Evolutionary conservation across 179 eudicot species (phyloP), one percentile per base, ranked within the genome.

Genomic region (Silene coronaria): DNA sequence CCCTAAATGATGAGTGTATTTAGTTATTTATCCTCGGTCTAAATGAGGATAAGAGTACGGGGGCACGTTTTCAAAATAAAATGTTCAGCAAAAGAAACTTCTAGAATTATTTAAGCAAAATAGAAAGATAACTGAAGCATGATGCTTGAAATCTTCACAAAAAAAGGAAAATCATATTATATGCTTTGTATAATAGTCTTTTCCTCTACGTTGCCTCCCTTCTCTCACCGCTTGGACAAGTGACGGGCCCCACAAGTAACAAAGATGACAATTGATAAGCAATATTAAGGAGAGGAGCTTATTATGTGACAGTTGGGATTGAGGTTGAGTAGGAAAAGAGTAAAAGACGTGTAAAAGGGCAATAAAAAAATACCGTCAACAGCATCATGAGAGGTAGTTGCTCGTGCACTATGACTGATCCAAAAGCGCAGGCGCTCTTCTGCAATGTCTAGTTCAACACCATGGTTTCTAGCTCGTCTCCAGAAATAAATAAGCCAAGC

Each of bases 401-500:
- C 46, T 27, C 73, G 80, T 57, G 80, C 76, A 69, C 77, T 82
- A 57, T 85, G 89, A 83, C 77, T 82, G 75, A 87, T 92, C 91
- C 90, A 92, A 77, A 82, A 85, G 61, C 80, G 86, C 76, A 92
- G 51, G 24, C 94, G 86, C 24, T 94, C 96, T 21, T 89, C 97
- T 45, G 91, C 93, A 65, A 92, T 88, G 82, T 90, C 97, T 4
- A 78, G 75, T 78, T 94, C 97, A 72, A 94, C 38, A 21, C 82
- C 91, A 79, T 85, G 92, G 72, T 82, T 88, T 83, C 83, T 88
- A 13, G 91, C 96, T 81, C 98, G 86, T 84, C 90, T 90, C 98
- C 97, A 92, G 76, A 91, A 89, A 80, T 90, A 90, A 3, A 76
- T 36, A 42, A 94, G 85, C 98, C 97, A 91, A 38, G 98, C 91